phyloP scores from a whole-genome alignment of 1,139 yeast species.

The Geotrichum siamense region DNA sequence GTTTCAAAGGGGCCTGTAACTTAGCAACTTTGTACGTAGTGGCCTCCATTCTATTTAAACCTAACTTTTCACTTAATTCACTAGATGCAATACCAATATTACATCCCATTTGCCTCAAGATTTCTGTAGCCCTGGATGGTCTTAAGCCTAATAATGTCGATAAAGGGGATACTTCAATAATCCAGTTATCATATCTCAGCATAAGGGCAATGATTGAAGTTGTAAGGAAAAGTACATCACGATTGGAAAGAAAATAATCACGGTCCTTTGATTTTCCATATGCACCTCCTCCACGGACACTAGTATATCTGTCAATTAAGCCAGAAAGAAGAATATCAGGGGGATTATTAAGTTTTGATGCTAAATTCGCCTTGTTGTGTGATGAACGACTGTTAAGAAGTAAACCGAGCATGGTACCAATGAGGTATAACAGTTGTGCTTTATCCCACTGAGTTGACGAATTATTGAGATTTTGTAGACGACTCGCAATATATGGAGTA shows the following conservation, averaged over 20 bases:
- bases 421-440: constrained; percentile 66
- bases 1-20: constrained; percentile 79
- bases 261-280: constrained; percentile 58
- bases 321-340: constrained; percentile 71
- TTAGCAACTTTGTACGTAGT: constrained; percentile 69
- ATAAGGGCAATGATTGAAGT: constrained; percentile 51
- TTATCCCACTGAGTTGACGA: constrained; percentile 42
- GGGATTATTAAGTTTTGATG: constrained; percentile 58
- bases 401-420: constrained; percentile 71
- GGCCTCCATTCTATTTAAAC: constrained; percentile 61
- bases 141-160: constrained; percentile 81
- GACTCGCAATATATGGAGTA: constrained; percentile 48
- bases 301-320: constrained; percentile 61
- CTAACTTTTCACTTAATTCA: constrained; percentile 76
- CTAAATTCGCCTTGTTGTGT: constrained; percentile 51
- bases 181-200: constrained; percentile 68
- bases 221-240: not conserved
- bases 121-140: constrained; percentile 60
- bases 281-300: constrained; percentile 49
- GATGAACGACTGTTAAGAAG: constrained; percentile 63
- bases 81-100: constrained; percentile 65
- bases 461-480: constrained; percentile 38
- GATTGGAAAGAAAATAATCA: not conserved
- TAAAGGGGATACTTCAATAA: constrained; percentile 69
- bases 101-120: constrained; percentile 82